phyloP scores from a whole-genome alignment of 768 basidiomycete genomes.

The Trametes cubensis region DNA sequence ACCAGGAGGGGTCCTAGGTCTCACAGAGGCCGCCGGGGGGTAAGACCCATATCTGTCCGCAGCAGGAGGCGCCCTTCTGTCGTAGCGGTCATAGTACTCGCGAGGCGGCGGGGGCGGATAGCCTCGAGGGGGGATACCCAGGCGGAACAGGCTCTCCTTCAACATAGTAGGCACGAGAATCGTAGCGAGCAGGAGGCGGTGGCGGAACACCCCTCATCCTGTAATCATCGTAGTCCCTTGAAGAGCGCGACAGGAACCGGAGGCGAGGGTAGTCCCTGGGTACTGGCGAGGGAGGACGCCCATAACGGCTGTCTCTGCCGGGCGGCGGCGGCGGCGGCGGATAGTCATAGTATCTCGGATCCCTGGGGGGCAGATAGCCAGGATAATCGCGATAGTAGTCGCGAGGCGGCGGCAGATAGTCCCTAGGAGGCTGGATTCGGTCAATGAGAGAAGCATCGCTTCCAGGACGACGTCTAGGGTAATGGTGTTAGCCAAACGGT shows the following conservation, averaged over 20 bases:
- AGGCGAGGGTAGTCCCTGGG: slow-evolving; percentile 64
- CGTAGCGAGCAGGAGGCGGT: slow-evolving; percentile 53
- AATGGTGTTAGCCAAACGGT: slow-evolving; percentile 8
- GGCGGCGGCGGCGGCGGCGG: slow-evolving; percentile 46
- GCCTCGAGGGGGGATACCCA: slow-evolving; percentile 54
- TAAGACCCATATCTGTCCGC: slow-evolving; percentile 43
- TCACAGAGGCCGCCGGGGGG: slow-evolving; percentile 51
- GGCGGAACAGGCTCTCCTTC: slow-evolving; percentile 46
- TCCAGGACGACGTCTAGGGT: slow-evolving; percentile 34
- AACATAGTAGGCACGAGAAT: slow-evolving; percentile 48
- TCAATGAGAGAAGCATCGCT: slow-evolving; percentile 59
- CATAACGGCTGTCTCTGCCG: slow-evolving; percentile 50
- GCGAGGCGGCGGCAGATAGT: slow-evolving; percentile 51
- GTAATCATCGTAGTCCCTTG: slow-evolving; percentile 73
- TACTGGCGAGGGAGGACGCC: slow-evolving; percentile 57
- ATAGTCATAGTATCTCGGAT: slow-evolving; percentile 61
- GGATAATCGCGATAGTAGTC: slow-evolving; percentile 56
- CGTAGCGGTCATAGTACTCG: slow-evolving; percentile 54
- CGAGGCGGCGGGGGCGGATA: slow-evolving; percentile 53
- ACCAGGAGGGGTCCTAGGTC: slow-evolving; percentile 57
- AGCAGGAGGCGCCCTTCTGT: slow-evolving; percentile 48
- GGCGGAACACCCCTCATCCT: slow-evolving; percentile 55
- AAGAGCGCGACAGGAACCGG: slow-evolving; percentile 42
- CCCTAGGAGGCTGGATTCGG: slow-evolving; percentile 55
- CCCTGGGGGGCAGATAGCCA: slow-evolving; percentile 48